Percentiles rank a stretch among this genome's conserved stretches.
These are phyloP conservation scores for Lyophyllum decastes DNA, from an alignment of 768 basidiomycete genomes.

Conservation along the genomic window DNA sequence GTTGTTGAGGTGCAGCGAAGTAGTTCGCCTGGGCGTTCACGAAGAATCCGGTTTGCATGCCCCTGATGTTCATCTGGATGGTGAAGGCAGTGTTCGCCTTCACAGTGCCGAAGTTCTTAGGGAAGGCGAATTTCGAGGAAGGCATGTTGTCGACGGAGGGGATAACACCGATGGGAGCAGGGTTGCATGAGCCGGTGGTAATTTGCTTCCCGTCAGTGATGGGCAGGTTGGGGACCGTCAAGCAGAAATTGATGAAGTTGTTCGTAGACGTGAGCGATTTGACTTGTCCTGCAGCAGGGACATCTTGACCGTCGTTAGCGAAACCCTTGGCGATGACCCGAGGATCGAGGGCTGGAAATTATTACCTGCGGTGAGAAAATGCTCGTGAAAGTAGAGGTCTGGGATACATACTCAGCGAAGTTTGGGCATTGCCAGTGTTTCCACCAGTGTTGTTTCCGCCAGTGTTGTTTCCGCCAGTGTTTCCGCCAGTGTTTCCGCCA, in stretches of 20 bases:
- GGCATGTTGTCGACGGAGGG: slow-evolving; percentile 42
- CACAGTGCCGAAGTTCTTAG: slow-evolving; percentile 40
- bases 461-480: slow-evolving; percentile 8
- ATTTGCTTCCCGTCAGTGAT: slow-evolving; percentile 52
- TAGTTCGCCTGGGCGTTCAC: slow-evolving; percentile 42
- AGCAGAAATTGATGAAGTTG: slow-evolving; percentile 54
- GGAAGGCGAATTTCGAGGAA: slow-evolving; percentile 35
- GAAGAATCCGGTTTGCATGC: slow-evolving; percentile 42
- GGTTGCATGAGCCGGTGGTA: slow-evolving; percentile 25
- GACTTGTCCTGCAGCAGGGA: slow-evolving; percentile 37
- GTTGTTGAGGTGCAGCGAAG: slow-evolving; percentile 48
- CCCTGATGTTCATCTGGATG: slow-evolving; percentile 37
- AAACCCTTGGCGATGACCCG: slow-evolving; percentile 28
- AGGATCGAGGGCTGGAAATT: slow-evolving; percentile 24
- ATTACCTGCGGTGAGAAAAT: background rate
- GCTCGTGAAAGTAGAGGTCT: background rate
- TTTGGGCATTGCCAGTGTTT: slow-evolving; percentile 28
- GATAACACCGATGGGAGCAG: slow-evolving; percentile 43
- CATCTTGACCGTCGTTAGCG: slow-evolving; percentile 27
- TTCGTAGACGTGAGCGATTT: slow-evolving; percentile 46
- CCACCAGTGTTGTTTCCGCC: slow-evolving; percentile 11
- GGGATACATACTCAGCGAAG: slow-evolving; percentile 32
- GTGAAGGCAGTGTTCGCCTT: slow-evolving; percentile 43
- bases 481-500: slow-evolving; percentile 6
- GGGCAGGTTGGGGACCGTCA: slow-evolving; percentile 44